Evolutionary conservation across 208 protist genomes (phyloP), one percentile per base, ranked within the genome.

Genomic region (Crithidia brevicula): DNA sequence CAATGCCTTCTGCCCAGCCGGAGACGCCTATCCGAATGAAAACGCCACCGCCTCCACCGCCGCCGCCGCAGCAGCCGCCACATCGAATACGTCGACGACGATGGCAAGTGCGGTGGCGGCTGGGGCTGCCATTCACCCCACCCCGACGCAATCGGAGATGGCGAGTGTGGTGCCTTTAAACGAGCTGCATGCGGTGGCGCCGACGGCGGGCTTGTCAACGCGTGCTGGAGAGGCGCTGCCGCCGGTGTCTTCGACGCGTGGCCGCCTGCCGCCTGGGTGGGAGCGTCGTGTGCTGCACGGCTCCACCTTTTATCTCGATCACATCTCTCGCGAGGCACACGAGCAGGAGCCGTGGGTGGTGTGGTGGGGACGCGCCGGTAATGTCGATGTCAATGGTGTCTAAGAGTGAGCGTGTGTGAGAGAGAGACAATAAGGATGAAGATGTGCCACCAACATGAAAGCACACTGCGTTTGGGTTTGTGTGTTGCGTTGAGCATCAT

Each of bases 321-420:
- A 88, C 58, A 65, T 93, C 43, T 74, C 69, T 0, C 80, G 85
- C 15, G 88, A 91, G 52, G 88, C 82, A 34, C 81, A 91, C 53
- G 74, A 91, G 52, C 72, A 81, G 59, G 25, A 62, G 50, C 83
- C 85, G 45, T 88, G 81, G 83, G 77, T 80, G 49, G 83, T 89
- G 4, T 92, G 78, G 83, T 65, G 52, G 51, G 34, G 66, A 11
- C 81, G 77, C 22, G 67, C 71, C 3, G 56, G 54, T 8, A 60
- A 53, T 30, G 34, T 38, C 10, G 51, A 38, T 15, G 20, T 16
- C 15, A 59, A 49, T 16, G 23, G 42, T 40, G 53, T 23, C 4
- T 40, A 70, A 57, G 36, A n/a, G n/a, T n/a, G n/a, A n/a, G n/a
- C n/a, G n/a, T n/a, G n/a, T n/a, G n/a, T n/a, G n/a, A n/a, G n/a